A percentile compares a stretch with the other conserved stretches of the same genome.
Evolutionary conservation across 2,329 filamentous ascomycete genomes (phyloP).

Genomic region (Coniochaeta sp.): DNA sequence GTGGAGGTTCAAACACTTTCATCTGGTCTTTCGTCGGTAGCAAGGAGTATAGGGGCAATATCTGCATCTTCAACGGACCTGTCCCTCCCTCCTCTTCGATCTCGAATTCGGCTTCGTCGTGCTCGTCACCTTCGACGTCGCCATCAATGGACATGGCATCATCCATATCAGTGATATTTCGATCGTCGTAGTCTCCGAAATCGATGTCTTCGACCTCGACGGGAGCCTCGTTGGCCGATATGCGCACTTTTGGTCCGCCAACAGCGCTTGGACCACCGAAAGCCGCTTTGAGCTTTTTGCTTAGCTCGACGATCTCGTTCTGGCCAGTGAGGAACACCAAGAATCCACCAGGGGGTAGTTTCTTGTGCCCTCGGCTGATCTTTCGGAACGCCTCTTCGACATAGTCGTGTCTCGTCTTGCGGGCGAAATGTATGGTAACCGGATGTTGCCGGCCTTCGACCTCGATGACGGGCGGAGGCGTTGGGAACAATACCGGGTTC

Average conservation of each 20-base stretch:
- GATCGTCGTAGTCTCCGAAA: slow-evolving; percentile 62
- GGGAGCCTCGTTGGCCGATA: slow-evolving; percentile 70
- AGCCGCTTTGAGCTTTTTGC: slow-evolving; percentile 65
- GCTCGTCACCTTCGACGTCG: slow-evolving; percentile 50
- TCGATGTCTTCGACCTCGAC: slow-evolving; percentile 84
- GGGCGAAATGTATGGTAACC: slow-evolving; percentile 82
- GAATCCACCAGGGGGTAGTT: slow-evolving; percentile 84
- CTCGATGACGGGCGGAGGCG: slow-evolving; percentile 74
- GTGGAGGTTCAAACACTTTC: slow-evolving; percentile 77
- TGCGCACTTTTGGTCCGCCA: slow-evolving; percentile 59
- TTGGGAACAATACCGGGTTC: slow-evolving; percentile 72
- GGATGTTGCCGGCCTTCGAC: slow-evolving; percentile 88
- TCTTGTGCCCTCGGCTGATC: slow-evolving; percentile 77
- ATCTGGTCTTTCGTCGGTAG: slow-evolving; percentile 87
- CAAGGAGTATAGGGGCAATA: slow-evolving; percentile 90
- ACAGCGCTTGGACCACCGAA: slow-evolving; percentile 50
- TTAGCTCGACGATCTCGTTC: slow-evolving; percentile 81
- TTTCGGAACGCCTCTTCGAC: slow-evolving; percentile 86
- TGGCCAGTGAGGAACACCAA: slow-evolving; percentile 92
- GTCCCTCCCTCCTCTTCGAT: slow-evolving; percentile 52
- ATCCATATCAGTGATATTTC: slow-evolving; percentile 48
- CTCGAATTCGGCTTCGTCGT: slow-evolving; percentile 57
- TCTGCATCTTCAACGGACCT: slow-evolving; percentile 67
- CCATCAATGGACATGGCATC: slow-evolving; percentile 54
- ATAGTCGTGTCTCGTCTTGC: slow-evolving; percentile 78